Conservation (phyloP, 2,329 filamentous ascomycete species). For the Rhinocladiella mackenziei region DNA sequence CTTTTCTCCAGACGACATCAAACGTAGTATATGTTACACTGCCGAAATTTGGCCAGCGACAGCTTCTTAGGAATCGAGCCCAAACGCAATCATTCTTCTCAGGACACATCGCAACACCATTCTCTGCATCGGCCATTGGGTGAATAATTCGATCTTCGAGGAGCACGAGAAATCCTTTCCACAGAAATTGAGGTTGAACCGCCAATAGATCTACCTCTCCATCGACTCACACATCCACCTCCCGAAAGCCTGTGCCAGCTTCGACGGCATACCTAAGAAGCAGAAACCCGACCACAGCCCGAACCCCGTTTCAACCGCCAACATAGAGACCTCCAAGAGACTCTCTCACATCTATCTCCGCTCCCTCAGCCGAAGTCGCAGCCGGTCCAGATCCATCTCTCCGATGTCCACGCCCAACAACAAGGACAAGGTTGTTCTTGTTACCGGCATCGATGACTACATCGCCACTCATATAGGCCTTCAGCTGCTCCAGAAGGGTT, state of each 20-base stretch:
- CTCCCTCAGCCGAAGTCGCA: slow-evolving; percentile 14
- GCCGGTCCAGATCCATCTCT: slow-evolving; percentile 13
- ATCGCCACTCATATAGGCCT: slow-evolving; percentile 39
- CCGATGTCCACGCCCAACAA: slow-evolving; percentile 10
- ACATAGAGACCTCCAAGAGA: slow-evolving; percentile 22
- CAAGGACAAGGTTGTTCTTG: slow-evolving; percentile 30
- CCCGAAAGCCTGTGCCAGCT: neutral
- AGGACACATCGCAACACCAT: too few relatives aligned
- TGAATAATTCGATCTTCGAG: too few relatives aligned
- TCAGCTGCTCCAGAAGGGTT: slow-evolving; percentile 38
- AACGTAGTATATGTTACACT: too few relatives aligned
- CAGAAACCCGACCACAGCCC: neutral
- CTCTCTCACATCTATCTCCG: slow-evolving; percentile 20
- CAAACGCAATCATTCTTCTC: too few relatives aligned
- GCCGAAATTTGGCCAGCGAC: too few relatives aligned
- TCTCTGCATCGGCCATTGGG: too few relatives aligned
- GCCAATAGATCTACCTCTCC: too few relatives aligned
- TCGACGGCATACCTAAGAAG: neutral
- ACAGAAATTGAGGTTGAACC: too few relatives aligned
- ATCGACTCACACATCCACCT: too few relatives aligned
- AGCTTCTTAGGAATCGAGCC: too few relatives aligned
- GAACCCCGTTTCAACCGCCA: slow-evolving; percentile 1
- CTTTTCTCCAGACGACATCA: too few relatives aligned
- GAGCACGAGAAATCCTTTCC: too few relatives aligned
- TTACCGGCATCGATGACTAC: slow-evolving; percentile 43